Percentiles rank a stretch among this genome's conserved stretches.
These are phyloP conservation scores for Ricinus communis DNA, from an alignment of 345 rosid species.

Conservation along the genomic window DNA sequence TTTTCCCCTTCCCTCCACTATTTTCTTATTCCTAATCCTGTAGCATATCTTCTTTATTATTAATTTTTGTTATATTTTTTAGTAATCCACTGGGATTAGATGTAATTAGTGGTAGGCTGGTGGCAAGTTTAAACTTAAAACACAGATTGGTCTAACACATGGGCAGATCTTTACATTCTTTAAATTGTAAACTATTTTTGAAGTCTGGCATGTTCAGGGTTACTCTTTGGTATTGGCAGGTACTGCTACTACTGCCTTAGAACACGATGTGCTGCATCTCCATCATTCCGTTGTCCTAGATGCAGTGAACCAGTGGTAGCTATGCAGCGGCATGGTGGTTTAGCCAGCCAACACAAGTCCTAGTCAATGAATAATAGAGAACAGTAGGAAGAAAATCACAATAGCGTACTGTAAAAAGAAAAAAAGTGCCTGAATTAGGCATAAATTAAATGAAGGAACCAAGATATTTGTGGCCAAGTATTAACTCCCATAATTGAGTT, in stretches of 20 bases:
- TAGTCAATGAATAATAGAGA: background rate
- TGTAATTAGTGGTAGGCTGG: background rate
- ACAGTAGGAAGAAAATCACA: conserved; percentile 11
- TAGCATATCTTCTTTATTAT: too few species aligned
- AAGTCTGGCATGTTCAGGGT: conserved; percentile 10
- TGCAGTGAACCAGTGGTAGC: conserved; percentile 80
- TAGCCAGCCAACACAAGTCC: conserved; percentile 9
- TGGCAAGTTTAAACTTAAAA: background rate
- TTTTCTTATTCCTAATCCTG: too few species aligned
- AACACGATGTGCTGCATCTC: conserved; percentile 76
- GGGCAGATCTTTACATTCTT: background rate
- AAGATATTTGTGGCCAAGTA: background rate
- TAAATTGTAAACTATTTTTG: background rate
- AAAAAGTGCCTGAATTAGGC: conserved; percentile 15
- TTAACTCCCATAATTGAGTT: conserved; percentile 21
- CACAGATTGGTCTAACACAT: background rate
- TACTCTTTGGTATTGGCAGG: conserved; percentile 46
- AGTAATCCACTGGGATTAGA: background rate
- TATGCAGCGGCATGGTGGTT: conserved; percentile 68
- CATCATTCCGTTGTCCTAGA: conserved; percentile 72
- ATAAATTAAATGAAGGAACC: conserved; percentile 7
- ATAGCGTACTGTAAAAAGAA: conserved; percentile 16
- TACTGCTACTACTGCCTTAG: conserved; percentile 91
- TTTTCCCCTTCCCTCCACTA: too few species aligned
- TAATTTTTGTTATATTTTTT: background rate